phyloP scores from a whole-genome alignment of 2,329 filamentous ascomycete species.

The Aspergillus fumigatus region DNA sequence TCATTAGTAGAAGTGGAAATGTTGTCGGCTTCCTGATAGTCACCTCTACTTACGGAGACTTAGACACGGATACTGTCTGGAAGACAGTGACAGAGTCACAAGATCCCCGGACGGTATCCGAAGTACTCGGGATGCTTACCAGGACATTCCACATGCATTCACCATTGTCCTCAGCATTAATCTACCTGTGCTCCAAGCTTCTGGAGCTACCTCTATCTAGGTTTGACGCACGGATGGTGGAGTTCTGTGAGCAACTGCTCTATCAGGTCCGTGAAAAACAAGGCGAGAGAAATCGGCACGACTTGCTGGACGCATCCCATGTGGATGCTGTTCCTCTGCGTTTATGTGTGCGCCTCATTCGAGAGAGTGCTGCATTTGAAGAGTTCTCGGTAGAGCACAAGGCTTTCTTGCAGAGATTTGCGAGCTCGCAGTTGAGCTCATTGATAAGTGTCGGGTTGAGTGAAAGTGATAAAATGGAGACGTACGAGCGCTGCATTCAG shows the following conservation, averaged over 20 bases:
- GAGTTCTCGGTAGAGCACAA: constrained; percentile 53
- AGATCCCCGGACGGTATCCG: constrained; percentile 78
- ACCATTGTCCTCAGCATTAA: constrained; percentile 42
- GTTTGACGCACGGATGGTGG: constrained; percentile 59
- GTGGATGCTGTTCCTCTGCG: constrained; percentile 46
- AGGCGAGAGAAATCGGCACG: constrained; percentile 23
- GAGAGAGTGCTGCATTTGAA: constrained; percentile 61
- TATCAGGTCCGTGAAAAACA: constrained; percentile 46
- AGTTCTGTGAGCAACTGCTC: constrained; percentile 58
- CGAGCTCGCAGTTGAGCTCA: constrained; percentile 56
- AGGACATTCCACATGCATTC: constrained; percentile 45
- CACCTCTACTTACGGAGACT: constrained; percentile 65
- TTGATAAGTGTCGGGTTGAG: constrained; percentile 57
- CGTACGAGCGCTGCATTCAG: constrained; percentile 63
- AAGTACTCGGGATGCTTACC: constrained; percentile 65
- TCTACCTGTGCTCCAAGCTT: constrained; percentile 69
- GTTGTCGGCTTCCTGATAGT: constrained; percentile 84
- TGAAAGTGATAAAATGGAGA: constrained; percentile 53
- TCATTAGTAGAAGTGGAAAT: constrained; percentile 75
- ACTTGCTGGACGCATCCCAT: constrained; percentile 19
- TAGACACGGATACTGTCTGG: constrained; percentile 79
- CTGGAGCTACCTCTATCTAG: constrained; percentile 58
- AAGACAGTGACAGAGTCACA: constrained; percentile 73
- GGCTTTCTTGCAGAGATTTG: constrained; percentile 60
- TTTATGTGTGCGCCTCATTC: constrained; percentile 63